A percentile compares a stretch with the other conserved stretches of the same genome.
Evolutionary conservation across 192 early-diverging fungal genomes (phyloP).

Genomic region (Glomus cerebriforme): DNA sequence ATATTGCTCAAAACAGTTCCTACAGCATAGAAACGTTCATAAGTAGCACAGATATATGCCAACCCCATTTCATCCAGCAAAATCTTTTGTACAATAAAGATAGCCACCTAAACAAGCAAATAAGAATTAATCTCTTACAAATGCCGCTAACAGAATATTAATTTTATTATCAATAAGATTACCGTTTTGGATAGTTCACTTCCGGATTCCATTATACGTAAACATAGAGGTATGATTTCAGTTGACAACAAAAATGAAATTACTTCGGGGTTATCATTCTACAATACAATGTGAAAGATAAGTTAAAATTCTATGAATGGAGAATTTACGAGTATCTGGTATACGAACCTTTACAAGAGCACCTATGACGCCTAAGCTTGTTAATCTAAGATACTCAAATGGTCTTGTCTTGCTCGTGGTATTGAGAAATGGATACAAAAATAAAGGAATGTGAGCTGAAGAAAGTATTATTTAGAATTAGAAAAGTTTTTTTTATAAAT

Average conservation of each 20-base stretch:
- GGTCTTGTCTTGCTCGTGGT: constrained; percentile 93
- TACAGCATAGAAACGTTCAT: constrained; percentile 93
- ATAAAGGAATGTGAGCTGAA: constrained; percentile 91
- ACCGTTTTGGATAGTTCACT: constrained; percentile 94
- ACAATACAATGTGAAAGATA: neutral
- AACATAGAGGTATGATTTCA: constrained; percentile 95
- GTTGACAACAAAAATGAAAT: constrained; percentile 94
- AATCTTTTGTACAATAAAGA: constrained; percentile 98
- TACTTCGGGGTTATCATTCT: constrained; percentile 95
- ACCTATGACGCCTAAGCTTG: constrained; percentile 93
- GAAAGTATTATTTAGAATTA: constrained; percentile 18
- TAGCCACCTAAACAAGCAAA: constrained; percentile 68
- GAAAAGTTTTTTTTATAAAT: neutral
- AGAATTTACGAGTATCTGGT: neutral
- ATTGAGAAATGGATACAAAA: constrained; percentile 98
- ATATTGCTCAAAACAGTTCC: constrained; percentile 93
- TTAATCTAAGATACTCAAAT: constrained; percentile 94
- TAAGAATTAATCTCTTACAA: neutral
- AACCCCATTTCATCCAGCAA: constrained; percentile 92
- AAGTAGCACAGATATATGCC: constrained; percentile 86
- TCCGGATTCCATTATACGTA: constrained; percentile 99
- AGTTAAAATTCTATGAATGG: neutral
- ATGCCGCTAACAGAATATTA: constrained; percentile 20
- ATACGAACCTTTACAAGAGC: constrained; percentile 88
- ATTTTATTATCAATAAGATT: neutral